Evolutionary conservation across 352 stramenopile genomes (phyloP), one percentile per base, ranked within the genome.

Genomic region (Pseudoperonospora humuli): DNA sequence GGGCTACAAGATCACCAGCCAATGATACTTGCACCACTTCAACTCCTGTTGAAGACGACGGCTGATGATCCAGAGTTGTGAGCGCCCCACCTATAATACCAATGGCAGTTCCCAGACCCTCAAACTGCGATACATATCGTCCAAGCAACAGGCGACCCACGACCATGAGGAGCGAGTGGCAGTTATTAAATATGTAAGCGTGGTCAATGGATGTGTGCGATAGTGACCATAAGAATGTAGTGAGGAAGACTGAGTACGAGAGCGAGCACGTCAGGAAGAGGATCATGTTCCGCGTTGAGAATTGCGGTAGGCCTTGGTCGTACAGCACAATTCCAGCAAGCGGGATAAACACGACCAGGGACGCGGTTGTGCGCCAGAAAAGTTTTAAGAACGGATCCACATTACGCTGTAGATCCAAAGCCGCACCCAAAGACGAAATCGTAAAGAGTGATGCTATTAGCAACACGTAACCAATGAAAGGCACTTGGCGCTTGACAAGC

Each of bases 131-230:
- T 11, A 93, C 70, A 35, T 75, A 74, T 19, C 78, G 56, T 0
- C 73, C 77, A 13, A 84, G 56, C 0, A 83, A 24, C 14, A 87
- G 40, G 3, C 75, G 73, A 0, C 70, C 69, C 2, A 88, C 50
- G 13, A 93, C 71, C 63, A 93, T 84, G 17, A 90, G 62, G 37
- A 90, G 54, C 46, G 77, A 90, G 50, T 90, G 80, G 44, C 75
- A 87, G 44, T 90, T 93, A 63, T 93, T 90, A 68, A 90, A 88
- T 50, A 90, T 88, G 43, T 87, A 90, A 44, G 75, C 80, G 50
- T 89, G 77, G 35, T 77, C 71, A 46, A 87, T 84, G 5, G 77
- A 90, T 34, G 80, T 90, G 54, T 82, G 73, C 26, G 62, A 67
- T 11, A 93, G 51, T 9, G 80, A 68, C 73, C 76, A 87, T 25